Conservation (phyloP, 192 early-diverging fungal genomes). For the Backusella morwellensis region DNA sequence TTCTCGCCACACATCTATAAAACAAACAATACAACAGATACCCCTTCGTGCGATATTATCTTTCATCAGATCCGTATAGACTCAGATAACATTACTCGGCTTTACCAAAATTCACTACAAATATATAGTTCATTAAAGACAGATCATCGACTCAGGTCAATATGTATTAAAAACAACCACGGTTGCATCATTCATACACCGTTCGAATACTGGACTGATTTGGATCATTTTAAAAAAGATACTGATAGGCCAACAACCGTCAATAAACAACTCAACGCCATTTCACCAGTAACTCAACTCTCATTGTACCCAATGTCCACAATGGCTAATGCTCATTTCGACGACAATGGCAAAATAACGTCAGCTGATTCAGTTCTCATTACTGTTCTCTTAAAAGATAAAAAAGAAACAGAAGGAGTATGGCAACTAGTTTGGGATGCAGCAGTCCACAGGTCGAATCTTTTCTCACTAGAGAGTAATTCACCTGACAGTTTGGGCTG, state of each 20-base stretch:
- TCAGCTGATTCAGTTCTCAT: conserved; percentile 50
- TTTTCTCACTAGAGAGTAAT: neutral
- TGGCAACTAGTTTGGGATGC: neutral
- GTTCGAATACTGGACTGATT: conserved; percentile 49
- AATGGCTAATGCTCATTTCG: conserved; percentile 18
- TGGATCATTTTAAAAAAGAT: neutral
- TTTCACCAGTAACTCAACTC: conserved; percentile 4
- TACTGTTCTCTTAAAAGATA: conserved; percentile 46
- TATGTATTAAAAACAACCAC: neutral
- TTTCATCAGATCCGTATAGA: conserved; percentile 16
- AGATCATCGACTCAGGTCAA: neutral
- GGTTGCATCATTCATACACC: conserved; percentile 61
- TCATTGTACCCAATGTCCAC: conserved; percentile 22
- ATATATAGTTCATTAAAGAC: neutral
- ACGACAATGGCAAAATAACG: conserved; percentile 14
- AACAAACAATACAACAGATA: neutral
- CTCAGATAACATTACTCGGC: neutral
- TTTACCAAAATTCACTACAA: neutral
- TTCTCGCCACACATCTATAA: conserved; percentile 6
- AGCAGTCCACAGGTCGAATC: neutral
- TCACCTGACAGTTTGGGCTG: conserved; percentile 49
- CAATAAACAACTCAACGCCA: neutral
- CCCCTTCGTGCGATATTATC: neutral
- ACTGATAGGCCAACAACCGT: neutral
- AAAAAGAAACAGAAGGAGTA: neutral